A percentile compares a stretch with the other conserved stretches of the same genome.
Evolutionary conservation across 176 grass and related monocot species (phyloP).

Genomic region (Rhynchospora tenuis): DNA sequence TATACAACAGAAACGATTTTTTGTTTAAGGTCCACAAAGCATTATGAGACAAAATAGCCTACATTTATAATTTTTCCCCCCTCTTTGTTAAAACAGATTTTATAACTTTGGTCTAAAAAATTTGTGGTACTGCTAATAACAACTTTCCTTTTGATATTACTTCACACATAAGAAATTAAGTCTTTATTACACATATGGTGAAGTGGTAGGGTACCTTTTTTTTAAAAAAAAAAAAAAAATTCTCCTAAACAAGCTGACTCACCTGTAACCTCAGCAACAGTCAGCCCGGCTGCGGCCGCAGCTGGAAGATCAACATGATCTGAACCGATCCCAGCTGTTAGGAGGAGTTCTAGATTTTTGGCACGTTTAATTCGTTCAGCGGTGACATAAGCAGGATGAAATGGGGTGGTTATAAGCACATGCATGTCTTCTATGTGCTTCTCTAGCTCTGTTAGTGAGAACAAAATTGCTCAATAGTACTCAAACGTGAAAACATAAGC

Average conservation of each 20-base stretch:
- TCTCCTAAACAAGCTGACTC: neutral
- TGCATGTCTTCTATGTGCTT: conserved; percentile 88
- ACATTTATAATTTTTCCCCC: too few relatives aligned
- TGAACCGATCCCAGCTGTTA: conserved; percentile 86
- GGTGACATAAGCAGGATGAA: conserved; percentile 90
- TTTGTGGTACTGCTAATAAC: neutral
- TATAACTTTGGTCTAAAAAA: neutral
- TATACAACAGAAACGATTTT: neutral
- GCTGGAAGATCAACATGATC: conserved; percentile 83
- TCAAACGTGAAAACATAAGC: neutral
- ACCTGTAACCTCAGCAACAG: conserved; percentile 83
- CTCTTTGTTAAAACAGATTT: neutral
- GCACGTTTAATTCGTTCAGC: conserved; percentile 85
- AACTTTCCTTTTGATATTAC: neutral
- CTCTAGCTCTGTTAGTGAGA: conserved; percentile 63
- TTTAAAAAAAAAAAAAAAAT: too few relatives aligned
- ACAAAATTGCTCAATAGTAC: neutral
- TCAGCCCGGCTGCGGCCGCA: conserved; percentile 64
- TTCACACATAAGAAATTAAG: neutral
- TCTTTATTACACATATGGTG: neutral
- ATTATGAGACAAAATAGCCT: too few relatives aligned
- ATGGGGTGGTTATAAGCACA: conserved; percentile 88
- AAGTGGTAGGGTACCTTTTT: neutral
- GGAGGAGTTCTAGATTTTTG: conserved; percentile 81
- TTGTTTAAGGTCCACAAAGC: too few relatives aligned